Base-by-base conservation (phyloP, 345 rosid genomes). In the Streptanthus diversifolius region DNA sequence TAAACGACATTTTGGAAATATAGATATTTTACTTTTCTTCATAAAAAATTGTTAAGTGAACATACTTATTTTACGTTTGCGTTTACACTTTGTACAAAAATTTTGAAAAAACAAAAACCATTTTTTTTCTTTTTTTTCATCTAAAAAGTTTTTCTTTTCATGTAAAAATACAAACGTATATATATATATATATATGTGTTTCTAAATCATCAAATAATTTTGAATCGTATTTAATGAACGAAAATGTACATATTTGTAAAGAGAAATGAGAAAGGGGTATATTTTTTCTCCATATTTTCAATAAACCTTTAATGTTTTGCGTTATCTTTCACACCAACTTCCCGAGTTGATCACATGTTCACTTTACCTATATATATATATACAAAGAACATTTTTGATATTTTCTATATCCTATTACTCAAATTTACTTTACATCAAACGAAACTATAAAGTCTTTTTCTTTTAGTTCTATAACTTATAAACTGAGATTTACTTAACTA, bases 301-400 rank as follows among this genome's bases (percentile, higher is more conserved):
- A 30, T 19, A 37, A 15, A 39, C 27, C 53, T 63, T 69, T 63
- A 56, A 15, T 5, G 1, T 35, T 54, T 70, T 45, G 44, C 54
- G n/a, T 55, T 70, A 63, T 70, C 64, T 54, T 21, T 61, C 39
- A 63, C 56, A 63, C 30, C 60, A 54, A 63, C 71, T 63, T 76
- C 24, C 43, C 32, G 11, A 68, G 40, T 39, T 45, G 19, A 47
- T 70, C 75, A 63, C 66, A 70, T 70, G 71, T 55, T 69, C 32
- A 25, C 39, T 27, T 63, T 76, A 18, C 41, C 33, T 40, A 41
- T 44, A 35, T 63, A 15, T 22, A 63, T 40, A 41, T 44, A 35
- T 63, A 15, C 30, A 63, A 27, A 63, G 3, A 76, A 58, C 54
- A 58, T 58, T 17, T 17, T 57, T 32, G 41, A 66, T 25, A 5